Evolutionary conservation across 2,329 filamentous ascomycete genomes (phyloP), one percentile per base, ranked within the genome.

Genomic region (Botryotinia narcissicola): DNA sequence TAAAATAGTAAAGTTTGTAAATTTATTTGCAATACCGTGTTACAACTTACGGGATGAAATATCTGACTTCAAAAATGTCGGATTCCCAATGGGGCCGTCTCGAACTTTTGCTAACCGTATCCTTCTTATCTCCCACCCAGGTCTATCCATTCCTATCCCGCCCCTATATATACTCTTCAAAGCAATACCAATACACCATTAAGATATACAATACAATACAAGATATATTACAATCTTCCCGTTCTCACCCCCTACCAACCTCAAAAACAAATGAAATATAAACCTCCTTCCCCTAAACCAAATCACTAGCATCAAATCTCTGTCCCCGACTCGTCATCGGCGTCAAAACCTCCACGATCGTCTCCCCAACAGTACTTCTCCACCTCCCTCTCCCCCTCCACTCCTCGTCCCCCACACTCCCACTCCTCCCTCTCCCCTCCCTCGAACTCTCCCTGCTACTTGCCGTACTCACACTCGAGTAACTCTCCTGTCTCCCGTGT

Each of bases 301-400:
- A 57, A 42, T 68, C 32, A 42, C 64, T 68, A 22, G 64, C 48
- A 68, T 71, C 69, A 14, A n/a, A 35, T 7, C 59, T 29, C 42
- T 40, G 29, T 16, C 69, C 42, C 2, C 57, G 25, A 57, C 48
- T 68, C 48, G 25, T 63, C 59, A 29, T 37, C 42, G 42, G 42
- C 42, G 40, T 46, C 32, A 37, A 32, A 51, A 48, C 42, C 42
- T 62, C 59, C 57, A 46, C 57, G 10, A 59, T 60, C 0, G n/a
- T 60, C 14, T 70, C 68, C 3, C 16, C 51, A 9, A 40, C 69
- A 29, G 12, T 7, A 63, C 22, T 48, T 32, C 57, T 48, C 6
- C 42, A 32, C 59, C 25, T 40, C 1, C 29, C 68, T 42, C 12
- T 25, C 25, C n/a, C 51, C 25, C 51, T 61, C 68, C 48, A n/a